These are phyloP conservation scores for Angomonas desouzai DNA, from an alignment of 208 protist species.

Conservation along the genomic window DNA sequence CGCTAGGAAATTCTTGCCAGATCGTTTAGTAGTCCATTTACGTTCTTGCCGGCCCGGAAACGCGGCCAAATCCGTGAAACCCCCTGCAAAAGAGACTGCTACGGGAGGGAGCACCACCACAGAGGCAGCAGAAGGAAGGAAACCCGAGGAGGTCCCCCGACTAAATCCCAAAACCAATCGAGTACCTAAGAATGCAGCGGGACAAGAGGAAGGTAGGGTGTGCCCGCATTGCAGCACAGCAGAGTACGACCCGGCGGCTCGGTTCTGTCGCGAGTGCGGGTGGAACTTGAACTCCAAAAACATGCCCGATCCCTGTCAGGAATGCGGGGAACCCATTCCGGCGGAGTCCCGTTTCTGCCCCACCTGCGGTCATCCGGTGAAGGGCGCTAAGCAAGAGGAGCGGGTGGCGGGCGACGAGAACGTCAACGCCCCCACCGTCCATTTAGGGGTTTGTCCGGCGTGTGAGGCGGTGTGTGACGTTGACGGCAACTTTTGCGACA, in stretches of 20 bases:
- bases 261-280: constrained; percentile 85
- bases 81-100: neutral
- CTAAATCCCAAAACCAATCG: constrained; percentile 15
- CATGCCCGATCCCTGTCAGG: constrained; percentile 37
- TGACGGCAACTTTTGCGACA: constrained; percentile 85
- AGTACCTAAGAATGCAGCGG: constrained; percentile 23
- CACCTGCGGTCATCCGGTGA: constrained; percentile 71
- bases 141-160: constrained; percentile 11
- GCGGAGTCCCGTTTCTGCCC: constrained; percentile 77
- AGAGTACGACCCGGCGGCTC: constrained; percentile 72
- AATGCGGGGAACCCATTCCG: constrained; percentile 67
- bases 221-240: constrained; percentile 63
- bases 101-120: neutral
- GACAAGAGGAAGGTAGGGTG: constrained; percentile 27
- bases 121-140: neutral
- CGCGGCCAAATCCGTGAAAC: constrained; percentile 28
- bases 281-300: constrained; percentile 33
- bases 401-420: constrained; percentile 39
- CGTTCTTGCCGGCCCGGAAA: constrained; percentile 83
- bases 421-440: constrained; percentile 40
- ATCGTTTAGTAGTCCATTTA: constrained; percentile 87
- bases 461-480: constrained; percentile 71
- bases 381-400: constrained; percentile 37
- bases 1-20: constrained; percentile 79
- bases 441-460: constrained; percentile 48